These are phyloP conservation scores for Acacia confusa DNA, from an alignment of 306 rosid species.

Conservation along the genomic window DNA sequence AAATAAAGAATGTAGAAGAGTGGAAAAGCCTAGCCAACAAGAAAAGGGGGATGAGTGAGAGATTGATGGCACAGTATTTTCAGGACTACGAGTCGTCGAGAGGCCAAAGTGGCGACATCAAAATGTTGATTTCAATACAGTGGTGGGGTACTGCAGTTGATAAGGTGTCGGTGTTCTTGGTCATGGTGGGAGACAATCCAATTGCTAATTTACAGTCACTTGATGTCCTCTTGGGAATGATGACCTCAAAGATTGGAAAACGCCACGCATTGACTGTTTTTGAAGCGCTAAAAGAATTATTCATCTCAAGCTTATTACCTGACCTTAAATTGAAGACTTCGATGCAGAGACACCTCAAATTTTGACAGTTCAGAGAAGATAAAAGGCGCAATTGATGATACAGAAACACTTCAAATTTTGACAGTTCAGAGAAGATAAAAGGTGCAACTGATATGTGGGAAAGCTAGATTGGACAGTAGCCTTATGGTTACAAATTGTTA, in stretches of 20 bases:
- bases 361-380: too few species aligned
- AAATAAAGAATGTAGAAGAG: constrained; percentile 49
- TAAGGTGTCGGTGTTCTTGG: constrained; percentile 87
- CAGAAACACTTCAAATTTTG: too few species aligned
- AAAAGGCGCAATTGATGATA: too few species aligned
- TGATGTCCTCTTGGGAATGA: constrained; percentile 91
- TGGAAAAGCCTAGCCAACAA: constrained; percentile 73
- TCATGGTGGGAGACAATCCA: constrained; percentile 84
- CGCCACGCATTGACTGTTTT: constrained; percentile 91
- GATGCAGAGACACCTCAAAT: too few species aligned
- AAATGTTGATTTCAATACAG: constrained; percentile 79
- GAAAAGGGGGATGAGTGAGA: constrained; percentile 72
- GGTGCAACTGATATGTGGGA: too few species aligned
- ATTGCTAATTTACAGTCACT: constrained; percentile 81
- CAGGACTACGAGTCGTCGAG: constrained; percentile 76
- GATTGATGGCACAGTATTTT: constrained; percentile 76
- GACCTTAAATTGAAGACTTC: too few species aligned
- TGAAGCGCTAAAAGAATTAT: constrained; percentile 83
- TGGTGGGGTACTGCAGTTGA: constrained; percentile 94
- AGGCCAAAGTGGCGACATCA: constrained; percentile 84
- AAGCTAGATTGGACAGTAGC: too few species aligned
- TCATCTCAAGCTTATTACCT: constrained; percentile 50
- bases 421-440: too few species aligned
- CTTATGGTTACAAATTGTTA: too few species aligned
- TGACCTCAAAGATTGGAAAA: constrained; percentile 94